Percentiles rank a stretch among this genome's conserved stretches.
phyloP scores from a whole-genome alignment of 805 yeast genomes.

The Schwanniomyces polymorphus region DNA sequence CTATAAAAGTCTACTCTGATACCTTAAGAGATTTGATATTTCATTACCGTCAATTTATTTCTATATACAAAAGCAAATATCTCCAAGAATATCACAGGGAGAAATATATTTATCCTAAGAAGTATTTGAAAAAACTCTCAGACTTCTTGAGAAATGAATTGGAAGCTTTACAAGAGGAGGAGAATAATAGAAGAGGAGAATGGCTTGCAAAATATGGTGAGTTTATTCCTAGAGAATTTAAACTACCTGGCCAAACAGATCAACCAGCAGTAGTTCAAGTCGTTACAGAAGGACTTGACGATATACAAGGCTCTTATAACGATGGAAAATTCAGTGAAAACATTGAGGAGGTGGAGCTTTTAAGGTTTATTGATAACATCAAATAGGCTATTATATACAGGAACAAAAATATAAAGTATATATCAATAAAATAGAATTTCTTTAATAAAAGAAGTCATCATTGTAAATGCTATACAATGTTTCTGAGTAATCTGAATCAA shows the following conservation, averaged over 20 bases:
- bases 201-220: conserved; percentile 42
- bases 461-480: background rate
- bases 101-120: conserved; percentile 37
- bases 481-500: background rate
- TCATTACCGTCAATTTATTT: conserved; percentile 36
- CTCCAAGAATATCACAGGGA: conserved; percentile 40
- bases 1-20: conserved; percentile 21
- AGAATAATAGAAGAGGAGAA: conserved; percentile 28
- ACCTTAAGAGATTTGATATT: conserved; percentile 27
- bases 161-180: conserved; percentile 29
- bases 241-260: conserved; percentile 34
- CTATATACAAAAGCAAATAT: conserved; percentile 34
- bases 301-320: conserved; percentile 12
- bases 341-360: conserved; percentile 19
- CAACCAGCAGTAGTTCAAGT: conserved; percentile 42
- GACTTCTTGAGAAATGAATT: conserved; percentile 35
- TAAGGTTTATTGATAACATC: conserved; percentile 17
- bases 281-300: conserved; percentile 42
- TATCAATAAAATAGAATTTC: no score
- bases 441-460: no score
- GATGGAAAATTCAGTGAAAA: conserved; percentile 14
- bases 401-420: background rate
- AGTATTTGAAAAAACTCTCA: conserved; percentile 28
- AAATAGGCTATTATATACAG: background rate
- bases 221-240: conserved; percentile 40